Base-by-base conservation (phyloP, 2,329 filamentous ascomycete species). In the Hortaea werneckii region DNA sequence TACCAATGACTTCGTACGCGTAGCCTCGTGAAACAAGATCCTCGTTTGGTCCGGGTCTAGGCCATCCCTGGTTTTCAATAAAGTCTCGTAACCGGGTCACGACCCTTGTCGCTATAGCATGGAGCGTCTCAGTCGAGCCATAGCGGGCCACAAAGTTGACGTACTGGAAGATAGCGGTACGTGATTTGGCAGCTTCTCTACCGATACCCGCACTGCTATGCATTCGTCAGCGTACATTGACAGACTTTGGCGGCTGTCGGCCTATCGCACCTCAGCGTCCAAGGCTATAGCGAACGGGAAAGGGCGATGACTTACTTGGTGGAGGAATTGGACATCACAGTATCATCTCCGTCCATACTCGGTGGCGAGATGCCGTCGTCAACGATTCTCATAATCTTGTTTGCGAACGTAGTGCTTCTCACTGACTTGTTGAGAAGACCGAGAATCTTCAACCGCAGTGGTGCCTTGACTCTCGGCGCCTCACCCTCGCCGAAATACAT, bases 1-100 rank as follows among this genome's bases (percentile, higher is more conserved):
- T 76, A 0, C 90, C 92, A 35, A 96, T 87, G 0, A 86, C 88
- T 63, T 96, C 90, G 63, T 95, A 96, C 1, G 85, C 88, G 58
- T 85, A 82, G 5, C 82, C 82, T 37, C 90, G 80, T 38, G 95
- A 71, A 3, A 77, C 75, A 44, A 82, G 69, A 52, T 79, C 76
- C 43, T 78, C 71, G 40, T 73, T 73, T 4, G 65, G 61, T 32
- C 68, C 67, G 1, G 82, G 77, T 13, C 69, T 69, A 1, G 89
- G 89, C 89, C 89, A 95, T 5, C 88, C 88, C 64, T 94, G 86
- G 29, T 77, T 74, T 51, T 83, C 75, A 45, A 95, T 80, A 59
- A 87, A 95, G 26, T 78, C 74, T 52, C 77, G 77, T 56, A 96
- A 69, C 40, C 80, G 77, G 6, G 75, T 66, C 12, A 94, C 79